Base-by-base conservation (phyloP, 495 filamentous ascomycete species). In the Annulohypoxylon nitens region DNA sequence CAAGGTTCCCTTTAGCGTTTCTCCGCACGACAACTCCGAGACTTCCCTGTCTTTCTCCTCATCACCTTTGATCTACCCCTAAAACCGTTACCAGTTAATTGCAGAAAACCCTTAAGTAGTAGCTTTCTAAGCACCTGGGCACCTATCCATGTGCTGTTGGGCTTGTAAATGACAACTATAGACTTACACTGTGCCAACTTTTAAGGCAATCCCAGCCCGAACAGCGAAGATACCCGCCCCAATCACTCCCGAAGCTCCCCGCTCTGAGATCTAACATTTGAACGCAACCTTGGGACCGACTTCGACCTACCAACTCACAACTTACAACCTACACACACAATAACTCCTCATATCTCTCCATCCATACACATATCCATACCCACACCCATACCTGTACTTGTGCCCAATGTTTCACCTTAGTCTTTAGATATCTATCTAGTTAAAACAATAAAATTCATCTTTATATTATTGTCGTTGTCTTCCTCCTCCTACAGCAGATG, bases 181-280 rank as follows among this genome's bases (percentile, higher is more conserved):
- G 20, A 23, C 20, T 41, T n/a, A 14, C 55, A 59, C 55, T 59
- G 55, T 59, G 55, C 55, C 4, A 16, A 41, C 16, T 57, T 18
- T 14, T n/a, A 39, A 23, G 36, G 36, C 11, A 39, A 60, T 20
- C 57, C 45, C 57, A 64, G 25, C 59, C 53, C 39, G 16, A 55
- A 26, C 30, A 50, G 51, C 59, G 60, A 36, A 37, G n/a, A 16
- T n/a, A 37, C 61, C 61, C 69, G 57, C 34, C 14, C 43, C 55
- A 72, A 67, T 33, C 26, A 50, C 61, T 58, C 58, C 71, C 71
- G 71, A 63, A 62, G 55, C 55, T 67, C 71, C 66, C 71, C 71
- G 69, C 69, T 67, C 55, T 61, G 39, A 60, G 7, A 41, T 47
- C 50, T 55, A 39, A 39, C 18, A 20, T 26, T 20, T 36, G 12